Evolutionary conservation across 2,329 filamentous ascomycete species (phyloP).

Genomic region (Cytospora chrysosperma): DNA sequence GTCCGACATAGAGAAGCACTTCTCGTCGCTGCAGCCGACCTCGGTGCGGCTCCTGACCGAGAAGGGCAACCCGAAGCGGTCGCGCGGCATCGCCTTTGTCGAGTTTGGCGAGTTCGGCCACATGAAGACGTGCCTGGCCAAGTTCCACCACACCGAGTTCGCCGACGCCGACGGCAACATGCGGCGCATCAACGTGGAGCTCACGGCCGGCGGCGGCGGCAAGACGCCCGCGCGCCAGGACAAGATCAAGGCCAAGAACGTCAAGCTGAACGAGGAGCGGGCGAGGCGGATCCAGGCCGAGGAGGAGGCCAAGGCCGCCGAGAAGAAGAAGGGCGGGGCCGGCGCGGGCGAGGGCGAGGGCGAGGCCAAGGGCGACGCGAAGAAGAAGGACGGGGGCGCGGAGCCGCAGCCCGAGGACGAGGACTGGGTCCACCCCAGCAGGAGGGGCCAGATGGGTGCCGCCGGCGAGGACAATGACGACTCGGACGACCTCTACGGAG

Average conservation of each 20-base stretch:
- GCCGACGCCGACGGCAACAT: conserved; percentile 50
- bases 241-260: conserved; percentile 84
- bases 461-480: neutral
- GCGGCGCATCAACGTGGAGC: conserved; percentile 86
- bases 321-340: conserved; percentile 33
- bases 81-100: conserved; percentile 70
- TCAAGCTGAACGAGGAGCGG: conserved; percentile 71
- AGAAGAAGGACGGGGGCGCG: conserved; percentile 30
- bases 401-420: conserved; percentile 32
- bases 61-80: conserved; percentile 46
- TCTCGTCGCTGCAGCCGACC: conserved; percentile 69
- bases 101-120: conserved; percentile 84
- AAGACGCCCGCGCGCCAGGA: conserved; percentile 70
- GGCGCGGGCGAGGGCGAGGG: conserved; percentile 34
- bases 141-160: conserved; percentile 85
- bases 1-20: conserved; percentile 70
- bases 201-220: conserved; percentile 87
- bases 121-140: conserved; percentile 89
- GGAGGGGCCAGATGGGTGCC: conserved; percentile 35
- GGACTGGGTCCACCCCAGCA: conserved; percentile 52
- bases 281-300: conserved; percentile 46
- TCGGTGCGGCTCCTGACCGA: conserved; percentile 69
- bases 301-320: conserved; percentile 34
- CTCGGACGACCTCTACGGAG: neutral
- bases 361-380: conserved; percentile 28